Base-by-base conservation (phyloP, 306 rosid species). In the Quercus wislizeni region DNA sequence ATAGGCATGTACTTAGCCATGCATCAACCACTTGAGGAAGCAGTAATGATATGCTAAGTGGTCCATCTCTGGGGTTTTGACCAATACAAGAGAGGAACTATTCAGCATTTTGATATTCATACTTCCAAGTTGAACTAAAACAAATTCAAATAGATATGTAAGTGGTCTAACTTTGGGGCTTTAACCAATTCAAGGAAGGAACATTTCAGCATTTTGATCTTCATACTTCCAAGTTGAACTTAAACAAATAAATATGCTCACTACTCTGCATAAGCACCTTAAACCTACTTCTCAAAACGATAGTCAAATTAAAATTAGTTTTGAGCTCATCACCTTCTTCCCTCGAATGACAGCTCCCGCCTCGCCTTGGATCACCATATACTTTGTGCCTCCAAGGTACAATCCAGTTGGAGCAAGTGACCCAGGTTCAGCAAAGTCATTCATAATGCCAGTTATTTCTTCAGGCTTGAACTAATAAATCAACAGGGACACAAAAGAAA, bases 281-380 rank as follows among this genome's bases (percentile, higher is more conserved):
- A 33, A 6, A 17, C 21, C 51, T 68, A 35, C 25, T 68, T 33
- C 41, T n/a, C 27, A 35, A 68, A 18, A 35, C 13, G 18, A 76
- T 35, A 54, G 27, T 59, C 33, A 84, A 41, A 30, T 31, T 18
- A 55, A 70, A 13, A 57, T 52, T 64, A 28, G 46, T 15, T 55
- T 28, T 1, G 13, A 35, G 68, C 13, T 78, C 0, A 0, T 59
- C 82, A 93, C 98, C 97, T 93, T 93, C 93, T 93, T 93, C 76
- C 98, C 97, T 78, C 98, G 87, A 71, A 93, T 93, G 69, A 93
- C 98, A 80, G 81, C 92, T 31, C 92, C 92, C 0, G 94, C 61
- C 78, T 93, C 98, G 17, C 98, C 98, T 85, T 91, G 98, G 82
- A 93, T 93, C 65, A 93, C 98, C 97, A 93, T 93, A 69, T 91